Conservation (phyloP, 2,329 filamentous ascomycete species). For the Alternaria conjuncta region DNA sequence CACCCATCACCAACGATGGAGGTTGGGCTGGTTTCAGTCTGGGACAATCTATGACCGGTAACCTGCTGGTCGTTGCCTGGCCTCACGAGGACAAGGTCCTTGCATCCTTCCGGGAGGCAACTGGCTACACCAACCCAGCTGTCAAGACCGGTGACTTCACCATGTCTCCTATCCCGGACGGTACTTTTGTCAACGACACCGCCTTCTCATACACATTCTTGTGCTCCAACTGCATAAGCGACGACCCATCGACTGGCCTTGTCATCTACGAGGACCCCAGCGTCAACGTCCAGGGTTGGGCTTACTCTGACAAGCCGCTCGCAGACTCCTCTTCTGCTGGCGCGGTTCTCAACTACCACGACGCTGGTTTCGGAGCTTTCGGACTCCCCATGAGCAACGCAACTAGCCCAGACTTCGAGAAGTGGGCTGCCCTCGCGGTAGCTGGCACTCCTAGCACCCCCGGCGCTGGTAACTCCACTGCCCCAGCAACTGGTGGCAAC, state of each 20-base stretch:
- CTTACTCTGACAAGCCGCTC: conserved; percentile 32
- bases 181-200: conserved; percentile 61
- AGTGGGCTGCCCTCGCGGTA: conserved; percentile 44
- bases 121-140: conserved; percentile 58
- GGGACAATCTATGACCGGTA: conserved; percentile 56
- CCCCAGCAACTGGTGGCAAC: conserved; percentile 34
- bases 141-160: conserved; percentile 52
- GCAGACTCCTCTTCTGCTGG: conserved; percentile 32
- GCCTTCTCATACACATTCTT: conserved; percentile 64
- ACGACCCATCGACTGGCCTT: conserved; percentile 24
- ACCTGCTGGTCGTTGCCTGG: conserved; percentile 62
- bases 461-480: conserved; percentile 32
- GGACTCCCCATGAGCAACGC: conserved; percentile 38
- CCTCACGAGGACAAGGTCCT: conserved; percentile 57
- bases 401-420: conserved; percentile 39
- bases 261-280: conserved; percentile 31
- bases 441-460: conserved; percentile 21
- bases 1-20: conserved; percentile 52
- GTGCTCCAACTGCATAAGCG: conserved; percentile 51
- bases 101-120: conserved; percentile 55
- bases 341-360: conserved; percentile 38
- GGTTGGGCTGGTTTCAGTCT: conserved; percentile 62
- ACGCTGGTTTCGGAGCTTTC: conserved; percentile 43
- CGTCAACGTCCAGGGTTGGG: conserved; percentile 43
- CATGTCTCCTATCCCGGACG: conserved; percentile 56